Evolutionary conservation across 2,329 filamentous ascomycete genomes (phyloP).

Genomic region (Stemphylium beticola): DNA sequence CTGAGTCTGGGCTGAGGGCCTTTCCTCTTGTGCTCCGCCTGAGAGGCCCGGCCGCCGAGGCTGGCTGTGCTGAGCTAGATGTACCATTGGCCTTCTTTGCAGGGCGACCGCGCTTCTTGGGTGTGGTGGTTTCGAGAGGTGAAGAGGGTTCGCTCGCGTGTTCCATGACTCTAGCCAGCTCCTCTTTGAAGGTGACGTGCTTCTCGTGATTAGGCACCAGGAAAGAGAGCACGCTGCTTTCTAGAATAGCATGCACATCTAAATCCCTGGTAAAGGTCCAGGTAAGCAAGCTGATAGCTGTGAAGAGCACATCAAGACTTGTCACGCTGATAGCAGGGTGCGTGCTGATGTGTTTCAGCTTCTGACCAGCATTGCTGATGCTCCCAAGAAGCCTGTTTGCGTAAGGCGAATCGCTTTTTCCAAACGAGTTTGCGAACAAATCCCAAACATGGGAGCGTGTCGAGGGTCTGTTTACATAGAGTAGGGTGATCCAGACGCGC

Average conservation of each 20-base stretch:
- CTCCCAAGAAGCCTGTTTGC: conserved; percentile 36
- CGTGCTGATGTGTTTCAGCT: conserved; percentile 58
- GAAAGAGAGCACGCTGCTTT: conserved; percentile 41
- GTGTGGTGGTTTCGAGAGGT: conserved; percentile 19
- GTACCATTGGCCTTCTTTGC: conserved; percentile 33
- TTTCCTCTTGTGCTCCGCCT: conserved; percentile 29
- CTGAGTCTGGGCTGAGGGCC: conserved; percentile 22
- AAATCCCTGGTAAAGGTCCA: conserved; percentile 64
- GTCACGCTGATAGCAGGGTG: conserved; percentile 65
- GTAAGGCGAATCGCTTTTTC: conserved; percentile 51
- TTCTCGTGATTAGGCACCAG: conserved; percentile 34
- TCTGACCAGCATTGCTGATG: conserved; percentile 38
- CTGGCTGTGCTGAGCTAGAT: conserved; percentile 11
- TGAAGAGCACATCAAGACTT: conserved; percentile 65
- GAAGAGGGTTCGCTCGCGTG: conserved; percentile 9
- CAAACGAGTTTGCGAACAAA: conserved; percentile 50
- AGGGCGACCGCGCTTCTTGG: conserved; percentile 36
- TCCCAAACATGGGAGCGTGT: conserved; percentile 50
- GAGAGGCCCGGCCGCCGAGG: conserved; percentile 17
- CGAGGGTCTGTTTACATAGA: conserved; percentile 57
- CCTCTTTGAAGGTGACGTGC: conserved; percentile 32
- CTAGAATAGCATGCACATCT: conserved; percentile 59
- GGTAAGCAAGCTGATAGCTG: conserved; percentile 59
- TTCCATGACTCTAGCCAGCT: conserved; percentile 17
- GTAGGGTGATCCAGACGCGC: conserved; percentile 52